Evolutionary conservation across 805 yeast species (phyloP), one percentile per base, ranked within the genome.

Genomic region (Metschnikowia reukaufii): DNA sequence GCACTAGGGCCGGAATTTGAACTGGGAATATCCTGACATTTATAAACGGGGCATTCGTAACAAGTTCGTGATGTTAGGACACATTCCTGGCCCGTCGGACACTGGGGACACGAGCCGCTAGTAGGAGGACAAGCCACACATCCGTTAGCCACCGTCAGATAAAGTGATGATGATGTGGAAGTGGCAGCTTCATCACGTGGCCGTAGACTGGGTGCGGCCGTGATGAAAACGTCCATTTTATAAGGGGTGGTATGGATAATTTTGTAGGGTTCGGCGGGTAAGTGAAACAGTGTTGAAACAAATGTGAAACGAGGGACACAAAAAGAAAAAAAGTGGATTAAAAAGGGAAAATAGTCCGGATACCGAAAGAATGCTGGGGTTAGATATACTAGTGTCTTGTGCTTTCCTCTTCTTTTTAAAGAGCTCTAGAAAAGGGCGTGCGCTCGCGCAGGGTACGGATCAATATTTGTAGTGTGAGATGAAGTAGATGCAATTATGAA

Each of bases 51-150:
- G 25, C 59, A 55, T 36, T 42, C 15, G 17, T 41, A n/a, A 23
- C 57, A 51, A 15, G 59, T 55, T 6, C 52, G 36, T 10, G 52
- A 33, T 10, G 34, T 42, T 16, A 51, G 57, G 31, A 27, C 42
- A 35, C 59, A 55, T 29, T 41, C 54, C 35, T 55, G 48, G 8
- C 54, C 54, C 3, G 42, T 8, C 16, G 57, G 56, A 16, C 59
- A 56, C 10, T 30, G 50, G 4, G 88, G 89, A 63, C 88, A 83
- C 4, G 64, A 42, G 8, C 57, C 52, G 12, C 75, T 78, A 1
- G 63, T 49, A 0, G 73, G 55, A 46, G 74, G 71, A 51, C 82
- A 77, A 0, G 55, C 43, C 4, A 76, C 74, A 60, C 80, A 76
- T 0, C 76, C 76, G 29, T 62, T 59, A 6, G 58, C 30, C 43